Percentiles rank a stretch among this genome's conserved stretches.
Evolutionary conservation across 352 stramenopile genomes (phyloP).

Genomic region (Thraustochytrium striatum): DNA sequence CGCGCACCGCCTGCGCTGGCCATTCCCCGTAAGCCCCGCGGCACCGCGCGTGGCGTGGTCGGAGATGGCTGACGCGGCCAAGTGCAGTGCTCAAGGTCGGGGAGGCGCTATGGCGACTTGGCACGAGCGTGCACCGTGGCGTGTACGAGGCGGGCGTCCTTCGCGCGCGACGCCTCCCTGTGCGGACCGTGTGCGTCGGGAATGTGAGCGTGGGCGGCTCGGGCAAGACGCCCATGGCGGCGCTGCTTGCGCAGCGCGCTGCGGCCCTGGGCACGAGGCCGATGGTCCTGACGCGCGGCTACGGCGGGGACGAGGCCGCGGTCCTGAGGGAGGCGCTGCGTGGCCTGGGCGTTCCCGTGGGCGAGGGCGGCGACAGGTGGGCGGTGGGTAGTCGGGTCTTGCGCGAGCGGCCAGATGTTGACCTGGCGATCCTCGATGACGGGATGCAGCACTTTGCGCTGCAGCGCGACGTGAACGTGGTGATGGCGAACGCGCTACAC

Average conservation of each 20-base stretch:
- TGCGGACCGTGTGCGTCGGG: neutral
- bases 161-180: neutral
- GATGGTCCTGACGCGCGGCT: constrained; percentile 27
- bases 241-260: neutral
- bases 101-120: no score
- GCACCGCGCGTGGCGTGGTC: no score
- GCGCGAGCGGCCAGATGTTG: neutral
- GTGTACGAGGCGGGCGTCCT: no score
- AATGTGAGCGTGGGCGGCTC: constrained; percentile 25
- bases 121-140: no score
- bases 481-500: constrained; percentile 28
- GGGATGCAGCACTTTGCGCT: constrained; percentile 26
- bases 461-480: neutral
- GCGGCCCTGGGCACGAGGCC: neutral
- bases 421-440: constrained; percentile 12
- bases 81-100: no score
- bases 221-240: constrained; percentile 30
- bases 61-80: no score
- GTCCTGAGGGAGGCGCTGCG: neutral
- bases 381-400: neutral
- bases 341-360: neutral
- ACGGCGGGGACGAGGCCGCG: constrained; percentile 1
- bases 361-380: neutral
- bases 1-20: no score
- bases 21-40: no score